Percentiles rank a stretch among this genome's conserved stretches.
These are phyloP conservation scores for Jackrogersella minutella DNA, from an alignment of 495 filamentous ascomycete genomes.

Conservation along the genomic window DNA sequence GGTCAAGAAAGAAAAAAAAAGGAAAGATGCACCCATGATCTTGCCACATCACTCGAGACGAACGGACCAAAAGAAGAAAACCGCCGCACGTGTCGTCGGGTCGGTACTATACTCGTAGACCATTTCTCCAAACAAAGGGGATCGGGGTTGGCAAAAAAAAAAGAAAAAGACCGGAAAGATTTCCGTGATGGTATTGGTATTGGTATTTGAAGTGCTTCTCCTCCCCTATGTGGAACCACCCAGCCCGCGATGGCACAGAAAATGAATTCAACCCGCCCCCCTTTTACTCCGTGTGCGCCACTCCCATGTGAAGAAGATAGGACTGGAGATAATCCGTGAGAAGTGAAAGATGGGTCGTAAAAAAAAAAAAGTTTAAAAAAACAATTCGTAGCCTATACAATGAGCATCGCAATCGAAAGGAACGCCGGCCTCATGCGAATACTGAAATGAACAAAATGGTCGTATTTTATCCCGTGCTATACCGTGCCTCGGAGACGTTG, in stretches of 20 bases:
- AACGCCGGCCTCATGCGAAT: conserved; percentile 34
- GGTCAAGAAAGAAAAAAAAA: neutral
- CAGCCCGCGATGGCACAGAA: conserved; percentile 5
- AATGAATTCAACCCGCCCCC: conserved; percentile 11
- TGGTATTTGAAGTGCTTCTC: conserved; percentile 12
- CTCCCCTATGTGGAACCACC: conserved; percentile 2
- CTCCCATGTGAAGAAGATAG: conserved; percentile 11
- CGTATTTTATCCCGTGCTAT: conserved; percentile 48
- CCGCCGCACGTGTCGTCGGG: conserved; percentile 3
- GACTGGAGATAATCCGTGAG: neutral
- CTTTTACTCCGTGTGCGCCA: conserved; percentile 32
- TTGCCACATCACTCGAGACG: conserved; percentile 3
- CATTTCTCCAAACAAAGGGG: conserved; percentile 5
- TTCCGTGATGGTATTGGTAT: conserved; percentile 9
- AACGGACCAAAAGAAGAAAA: neutral
- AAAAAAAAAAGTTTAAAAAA: no score
- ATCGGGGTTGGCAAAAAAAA: neutral
- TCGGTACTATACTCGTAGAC: conserved; percentile 8
- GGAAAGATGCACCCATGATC: neutral
- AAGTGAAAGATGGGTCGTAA: conserved; percentile 13
- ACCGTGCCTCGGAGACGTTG: conserved; percentile 57
- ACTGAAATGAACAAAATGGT: conserved; percentile 6
- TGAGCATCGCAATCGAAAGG: conserved; percentile 21
- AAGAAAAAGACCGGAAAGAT: neutral
- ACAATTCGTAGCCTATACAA: conserved; percentile 40